Base-by-base conservation (phyloP, 148 eudicot genomes). In the Vaccinium myrtillus region DNA sequence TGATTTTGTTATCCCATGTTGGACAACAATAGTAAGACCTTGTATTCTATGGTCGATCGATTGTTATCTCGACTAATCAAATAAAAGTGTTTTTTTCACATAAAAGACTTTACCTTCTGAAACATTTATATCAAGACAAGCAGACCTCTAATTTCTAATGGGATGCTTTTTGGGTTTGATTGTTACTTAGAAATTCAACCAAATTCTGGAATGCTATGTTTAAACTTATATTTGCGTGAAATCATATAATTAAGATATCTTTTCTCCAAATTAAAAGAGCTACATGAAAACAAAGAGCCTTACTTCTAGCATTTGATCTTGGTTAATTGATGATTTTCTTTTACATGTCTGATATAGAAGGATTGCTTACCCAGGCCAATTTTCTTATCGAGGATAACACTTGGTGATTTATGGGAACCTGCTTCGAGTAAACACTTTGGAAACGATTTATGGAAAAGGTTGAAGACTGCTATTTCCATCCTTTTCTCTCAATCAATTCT, bases 371-470 rank as follows among this genome's bases (percentile, higher is more conserved):
- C 85, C 92, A 96, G 99, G 91, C 98, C 95, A 65, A 92, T 89
- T 75, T 92, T 86, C 81, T 87, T 96, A 85, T 90, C 98, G 71
- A 94, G 98, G 89, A 90, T 94, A 83, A 88, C 99, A 84, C 94
- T 96, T 76, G 85, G 89, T 89, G 99, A 96, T 90, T 90, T 96
- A 81, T 96, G 98, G 98, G 90, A 90, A 87, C 98, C 99, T 87
- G 99, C 99, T 80, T 90, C 93, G 81, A 91, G 91, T 84, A 91
- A 91, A 87, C 80, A 73, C 69, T 93, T 97, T 83, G 93, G 89
- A 81, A 96, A 93, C 83, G 88, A 93, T 89, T 80, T 91, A 39
- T 92, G 95, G 94, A 93, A 87, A 85, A 94, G 93, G 94, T 86
- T 96, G 90, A 92, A 82, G 88, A 90, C 91, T 82, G 91, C 93